Evolutionary conservation across 805 yeast genomes (phyloP), one percentile per base, ranked within the genome.

Genomic region (Lipomyces lipofer): DNA sequence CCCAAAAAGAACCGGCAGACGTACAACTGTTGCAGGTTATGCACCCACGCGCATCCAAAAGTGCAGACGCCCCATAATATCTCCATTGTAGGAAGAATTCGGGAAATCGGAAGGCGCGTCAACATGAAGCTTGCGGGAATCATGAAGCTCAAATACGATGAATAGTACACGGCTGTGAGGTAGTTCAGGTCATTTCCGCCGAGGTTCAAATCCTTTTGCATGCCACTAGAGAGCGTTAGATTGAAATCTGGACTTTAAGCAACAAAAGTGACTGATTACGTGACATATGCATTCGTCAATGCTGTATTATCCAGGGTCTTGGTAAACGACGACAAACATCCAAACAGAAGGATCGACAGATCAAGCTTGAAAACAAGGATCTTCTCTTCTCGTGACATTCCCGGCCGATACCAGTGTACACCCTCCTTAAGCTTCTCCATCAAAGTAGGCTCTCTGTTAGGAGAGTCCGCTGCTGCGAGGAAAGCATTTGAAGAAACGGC

Each of bases 291-390:
- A 57, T 77, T 74, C 25, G 74, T 65, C 50, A 79, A 60, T 55
- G 78, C 78, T 30, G 75, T 64, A 47, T 78, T 71, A 65, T 81
- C 85, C 35, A 82, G 65, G 54, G 79, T 77, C 59, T 81, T 82
- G 40, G 73, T 72, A 65, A 73, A 73, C 58, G 70, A 71, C 8
- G 75, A 68, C 32, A 64, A 39, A 53, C 73, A 71, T 19, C 69
- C 64, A 38, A 70, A 71, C 2, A 62, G 43, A 28, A 71, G 61
- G 21, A 71, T 48, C 27, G 66, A 52, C 54, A 66, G 59, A 51
- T 71, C 75, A 2, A 70, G 59, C 51, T 71, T 71, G 51, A 70
- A 48, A 19, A 71, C 49, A 15, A 71, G 56, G 39, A 62, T 65
- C 50, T 64, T 67, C 51, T 67, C 70, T 7, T 64, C 64, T 24